A percentile compares a stretch with the other conserved stretches of the same genome.
These are phyloP conservation scores for Sisymbrium altissimum DNA, from an alignment of 345 rosid species.

Conservation along the genomic window DNA sequence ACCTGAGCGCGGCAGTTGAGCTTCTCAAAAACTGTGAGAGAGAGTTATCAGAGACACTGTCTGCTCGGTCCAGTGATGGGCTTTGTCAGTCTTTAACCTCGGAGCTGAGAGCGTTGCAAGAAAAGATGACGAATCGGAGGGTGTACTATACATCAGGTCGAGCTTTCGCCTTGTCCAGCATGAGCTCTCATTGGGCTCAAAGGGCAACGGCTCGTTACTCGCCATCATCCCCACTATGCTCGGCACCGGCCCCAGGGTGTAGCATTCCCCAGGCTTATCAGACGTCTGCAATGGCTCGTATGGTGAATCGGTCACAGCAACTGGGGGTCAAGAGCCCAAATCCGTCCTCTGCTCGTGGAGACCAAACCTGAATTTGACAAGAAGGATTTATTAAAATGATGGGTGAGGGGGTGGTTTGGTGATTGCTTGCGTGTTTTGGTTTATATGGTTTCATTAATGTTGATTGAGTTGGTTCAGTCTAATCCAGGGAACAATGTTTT, in stretches of 20 bases:
- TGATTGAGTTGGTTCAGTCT: too few species aligned
- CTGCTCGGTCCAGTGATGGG: slow-evolving; percentile 21
- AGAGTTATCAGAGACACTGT: slow-evolving; percentile 15
- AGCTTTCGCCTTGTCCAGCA: slow-evolving; percentile 28
- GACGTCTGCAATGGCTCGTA: slow-evolving; percentile 27
- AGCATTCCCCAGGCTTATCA: slow-evolving; percentile 27
- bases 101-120: slow-evolving; percentile 31
- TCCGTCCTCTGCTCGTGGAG: not conserved
- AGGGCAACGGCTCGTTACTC: slow-evolving; percentile 34
- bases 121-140: slow-evolving; percentile 28
- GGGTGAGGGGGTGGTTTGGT: too few species aligned
- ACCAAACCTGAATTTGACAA: slow-evolving; percentile 1
- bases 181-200: slow-evolving; percentile 34
- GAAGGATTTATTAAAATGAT: not conserved
- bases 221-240: not conserved
- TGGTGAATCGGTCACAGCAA: slow-evolving; percentile 32
- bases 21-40: slow-evolving; percentile 26
- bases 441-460: too few species aligned
- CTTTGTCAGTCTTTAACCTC: slow-evolving; percentile 23
- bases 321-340: not conserved
- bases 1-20: slow-evolving; percentile 57
- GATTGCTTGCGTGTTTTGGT: too few species aligned
- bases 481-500: too few species aligned
- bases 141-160: slow-evolving; percentile 29
- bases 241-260: not conserved